phyloP scores from a whole-genome alignment of 306 rosid species.

The Senna siamea region DNA sequence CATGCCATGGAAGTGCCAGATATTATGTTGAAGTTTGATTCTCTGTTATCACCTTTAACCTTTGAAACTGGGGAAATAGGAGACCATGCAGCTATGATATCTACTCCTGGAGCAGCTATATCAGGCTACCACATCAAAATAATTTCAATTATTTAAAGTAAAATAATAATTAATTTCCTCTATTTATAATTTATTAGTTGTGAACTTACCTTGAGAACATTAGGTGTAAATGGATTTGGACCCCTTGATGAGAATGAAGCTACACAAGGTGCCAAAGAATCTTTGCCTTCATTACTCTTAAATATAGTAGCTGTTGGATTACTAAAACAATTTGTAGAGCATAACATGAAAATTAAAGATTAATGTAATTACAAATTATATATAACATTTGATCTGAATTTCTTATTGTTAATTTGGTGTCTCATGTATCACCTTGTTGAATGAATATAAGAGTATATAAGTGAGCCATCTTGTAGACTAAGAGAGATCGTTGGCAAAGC shows the following conservation, averaged over 20 bases:
- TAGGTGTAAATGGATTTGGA: conserved; percentile 40
- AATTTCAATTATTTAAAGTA: background rate
- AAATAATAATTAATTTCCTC: too few relatives aligned
- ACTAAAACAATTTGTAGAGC: too few relatives aligned
- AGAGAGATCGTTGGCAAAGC: conserved; percentile 39
- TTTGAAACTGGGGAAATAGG: background rate
- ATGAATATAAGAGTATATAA: background rate
- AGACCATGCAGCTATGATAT: conserved; percentile 49
- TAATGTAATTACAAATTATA: too few relatives aligned
- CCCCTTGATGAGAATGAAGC: conserved; percentile 53
- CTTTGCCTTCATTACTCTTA: conserved; percentile 21
- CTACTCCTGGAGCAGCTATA: conserved; percentile 44
- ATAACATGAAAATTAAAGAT: background rate
- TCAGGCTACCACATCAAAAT: conserved; percentile 35
- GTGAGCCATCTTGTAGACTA: background rate
- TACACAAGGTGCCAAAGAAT: conserved; percentile 46
- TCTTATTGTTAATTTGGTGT: too few relatives aligned
- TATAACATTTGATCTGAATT: too few relatives aligned
- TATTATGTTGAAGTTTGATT: background rate
- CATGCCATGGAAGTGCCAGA: conserved; percentile 58
- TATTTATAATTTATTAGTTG: too few relatives aligned
- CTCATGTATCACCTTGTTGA: too few relatives aligned
- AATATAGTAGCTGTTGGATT: conserved; percentile 43
- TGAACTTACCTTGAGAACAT: conserved; percentile 60
- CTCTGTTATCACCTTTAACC: background rate